These are phyloP conservation scores for Tubosaeta brunneosetosa DNA, from an alignment of 768 basidiomycete species.

Conservation along the genomic window DNA sequence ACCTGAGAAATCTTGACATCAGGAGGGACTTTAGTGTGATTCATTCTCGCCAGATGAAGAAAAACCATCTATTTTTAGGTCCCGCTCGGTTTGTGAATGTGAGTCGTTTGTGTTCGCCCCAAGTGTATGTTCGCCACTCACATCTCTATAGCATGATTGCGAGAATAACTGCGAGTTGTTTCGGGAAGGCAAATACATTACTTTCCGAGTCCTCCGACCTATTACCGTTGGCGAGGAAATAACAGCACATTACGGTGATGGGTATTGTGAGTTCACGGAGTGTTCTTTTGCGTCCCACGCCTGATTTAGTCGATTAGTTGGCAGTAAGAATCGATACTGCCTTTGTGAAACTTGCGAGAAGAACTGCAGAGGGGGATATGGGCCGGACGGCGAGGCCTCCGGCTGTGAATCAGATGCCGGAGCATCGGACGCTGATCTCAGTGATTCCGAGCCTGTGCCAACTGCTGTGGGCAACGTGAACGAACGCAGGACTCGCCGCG, in stretches of 20 bases:
- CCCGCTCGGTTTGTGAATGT: conserved; percentile 93
- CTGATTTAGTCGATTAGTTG: conserved; percentile 45
- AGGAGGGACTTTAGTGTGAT: conserved; percentile 89
- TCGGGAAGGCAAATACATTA: conserved; percentile 85
- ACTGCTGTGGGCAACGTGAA: conserved; percentile 59
- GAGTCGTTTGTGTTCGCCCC: conserved; percentile 30
- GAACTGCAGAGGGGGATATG: conserved; percentile 69
- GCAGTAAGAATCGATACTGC: conserved; percentile 67
- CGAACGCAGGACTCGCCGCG: conserved; percentile 75
- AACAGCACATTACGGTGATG: conserved; percentile 86
- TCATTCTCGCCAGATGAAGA: conserved; percentile 87
- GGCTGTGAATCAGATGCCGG: conserved; percentile 46
- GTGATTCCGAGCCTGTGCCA: conserved; percentile 42
- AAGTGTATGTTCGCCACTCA: not conserved
- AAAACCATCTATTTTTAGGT: conserved; percentile 86
- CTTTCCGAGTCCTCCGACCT: conserved; percentile 75
- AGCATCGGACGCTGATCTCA: conserved; percentile 30
- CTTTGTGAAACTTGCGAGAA: conserved; percentile 86
- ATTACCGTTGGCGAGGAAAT: conserved; percentile 83
- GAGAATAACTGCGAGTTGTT: conserved; percentile 86
- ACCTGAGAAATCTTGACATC: conserved; percentile 62
- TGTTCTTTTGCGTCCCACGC: conserved; percentile 17
- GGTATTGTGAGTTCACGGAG: conserved; percentile 65
- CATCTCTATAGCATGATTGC: conserved; percentile 70
- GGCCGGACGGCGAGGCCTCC: conserved; percentile 44